These are phyloP conservation scores for Falciphora oryzae DNA, from an alignment of 2,329 filamentous ascomycete species.

Conservation along the genomic window DNA sequence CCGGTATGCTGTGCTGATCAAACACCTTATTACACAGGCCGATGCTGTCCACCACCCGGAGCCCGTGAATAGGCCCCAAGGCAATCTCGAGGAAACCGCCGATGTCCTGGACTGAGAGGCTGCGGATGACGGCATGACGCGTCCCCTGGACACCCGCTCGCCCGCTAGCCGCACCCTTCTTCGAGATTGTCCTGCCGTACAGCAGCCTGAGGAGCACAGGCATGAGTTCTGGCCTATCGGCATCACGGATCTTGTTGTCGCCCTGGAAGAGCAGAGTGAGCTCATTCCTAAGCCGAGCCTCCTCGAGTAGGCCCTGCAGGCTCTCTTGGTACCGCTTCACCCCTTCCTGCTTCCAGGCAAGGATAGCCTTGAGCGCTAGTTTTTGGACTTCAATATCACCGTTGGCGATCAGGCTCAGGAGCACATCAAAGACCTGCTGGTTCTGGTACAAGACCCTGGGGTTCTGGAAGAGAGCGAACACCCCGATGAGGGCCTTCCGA, in stretches of 20 bases:
- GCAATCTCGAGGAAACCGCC: slow-evolving; percentile 79
- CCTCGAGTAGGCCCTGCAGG: slow-evolving; percentile 80
- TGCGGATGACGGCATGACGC: slow-evolving; percentile 73
- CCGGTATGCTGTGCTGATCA: slow-evolving; percentile 52
- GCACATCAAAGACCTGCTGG: slow-evolving; percentile 66
- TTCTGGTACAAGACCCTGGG: slow-evolving; percentile 77
- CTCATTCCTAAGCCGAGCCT: slow-evolving; percentile 87
- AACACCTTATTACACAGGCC: slow-evolving; percentile 48
- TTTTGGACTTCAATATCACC: slow-evolving; percentile 89
- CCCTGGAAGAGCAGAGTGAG: slow-evolving; percentile 82
- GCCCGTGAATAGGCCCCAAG: slow-evolving; percentile 60
- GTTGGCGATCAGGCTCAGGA: slow-evolving; percentile 73
- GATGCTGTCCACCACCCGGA: slow-evolving; percentile 50
- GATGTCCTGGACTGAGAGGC: slow-evolving; percentile 68
- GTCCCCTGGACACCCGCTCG: slow-evolving; percentile 77
- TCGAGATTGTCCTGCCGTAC: slow-evolving; percentile 83
- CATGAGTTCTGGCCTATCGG: slow-evolving; percentile 70
- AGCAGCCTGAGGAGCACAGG: slow-evolving; percentile 81
- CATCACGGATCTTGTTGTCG: slow-evolving; percentile 63
- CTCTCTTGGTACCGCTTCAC: slow-evolving; percentile 79
- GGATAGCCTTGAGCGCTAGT: slow-evolving; percentile 72
- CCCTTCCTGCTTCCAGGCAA: slow-evolving; percentile 80
- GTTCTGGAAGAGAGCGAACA: slow-evolving; percentile 84
- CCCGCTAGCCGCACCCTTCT: slow-evolving; percentile 69
- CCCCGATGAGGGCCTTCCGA: slow-evolving; percentile 71